Evolutionary conservation across 768 basidiomycete species (phyloP), one percentile per base, ranked within the genome.

Genomic region (Collybia nuda): DNA sequence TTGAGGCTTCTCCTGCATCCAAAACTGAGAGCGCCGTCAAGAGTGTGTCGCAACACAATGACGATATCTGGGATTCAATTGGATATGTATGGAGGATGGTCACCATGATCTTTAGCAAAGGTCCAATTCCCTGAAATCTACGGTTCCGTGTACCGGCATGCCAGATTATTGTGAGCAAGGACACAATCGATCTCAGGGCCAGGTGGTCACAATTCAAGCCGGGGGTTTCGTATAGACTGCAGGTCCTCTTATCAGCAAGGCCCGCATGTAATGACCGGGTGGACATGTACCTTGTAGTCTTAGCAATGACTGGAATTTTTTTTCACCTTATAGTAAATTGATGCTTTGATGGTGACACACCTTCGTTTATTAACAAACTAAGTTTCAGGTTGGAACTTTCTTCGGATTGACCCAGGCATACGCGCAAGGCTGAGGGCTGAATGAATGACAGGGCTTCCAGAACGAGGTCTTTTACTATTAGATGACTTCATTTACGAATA

Each of bases 101-200:
- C 32, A 47, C 28, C 9, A 32, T 19, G 54, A 55, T 19, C 46
- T 50, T 12, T 60, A 44, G 1, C n/a, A 51, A 49, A 11, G 47
- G 52, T 19, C 37, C 24, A 17, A 52, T 39, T 50, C 29, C 39
- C n/a, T 32, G 36, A 23, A 45, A 39, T 28, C 52, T 28, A 43
- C 26, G 46, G 26, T 19, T 40, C 37, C 55, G 53, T 21, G 65
- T 52, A 28, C 53, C 50, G 43, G 62, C 60, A 29, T 66, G 57
- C 68, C 68, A 72, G 19, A 72, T 48, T 22, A 76, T 56, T 2
- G 62, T 58, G n/a, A 75, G 52, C 47, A 78, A 69, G 47, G 60
- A 57, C 12, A 71, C 40, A 1, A 57, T 36, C 12, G 51, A 47
- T 53, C 67, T 63, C n/a, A 66, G 51, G 18, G 51, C 23, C 24